Evolutionary conservation across 768 basidiomycete genomes (phyloP).

Genomic region (Boletales sp.): DNA sequence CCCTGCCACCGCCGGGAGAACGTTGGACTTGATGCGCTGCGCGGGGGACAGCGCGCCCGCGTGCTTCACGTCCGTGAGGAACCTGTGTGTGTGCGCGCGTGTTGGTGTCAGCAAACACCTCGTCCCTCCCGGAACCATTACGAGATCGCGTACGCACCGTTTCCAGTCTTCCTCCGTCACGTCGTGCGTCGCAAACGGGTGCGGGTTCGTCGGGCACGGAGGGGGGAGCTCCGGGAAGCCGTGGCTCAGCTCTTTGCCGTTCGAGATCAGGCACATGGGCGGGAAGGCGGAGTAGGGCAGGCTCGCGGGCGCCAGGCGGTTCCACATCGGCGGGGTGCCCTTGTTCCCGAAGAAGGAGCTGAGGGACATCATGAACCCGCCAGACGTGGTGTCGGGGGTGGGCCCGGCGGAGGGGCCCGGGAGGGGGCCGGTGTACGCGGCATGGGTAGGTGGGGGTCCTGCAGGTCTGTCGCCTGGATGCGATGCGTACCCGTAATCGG

Average conservation of each 20-base stretch:
- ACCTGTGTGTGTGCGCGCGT: too few relatives aligned
- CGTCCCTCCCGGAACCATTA: too few relatives aligned
- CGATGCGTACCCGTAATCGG: conserved; percentile 3
- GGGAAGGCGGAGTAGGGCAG: conserved; percentile 23
- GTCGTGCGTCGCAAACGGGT: conserved; percentile 52
- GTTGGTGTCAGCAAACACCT: too few relatives aligned
- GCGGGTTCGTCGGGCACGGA: conserved; percentile 34
- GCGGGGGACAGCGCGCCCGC: conserved; percentile 32
- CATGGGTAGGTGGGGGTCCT: background rate
- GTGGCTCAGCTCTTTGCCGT: conserved; percentile 25
- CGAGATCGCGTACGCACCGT: conserved; percentile 25
- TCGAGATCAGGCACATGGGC: conserved; percentile 29
- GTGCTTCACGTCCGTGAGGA: conserved; percentile 36
- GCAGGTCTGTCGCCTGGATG: background rate
- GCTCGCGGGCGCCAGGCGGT: conserved; percentile 12
- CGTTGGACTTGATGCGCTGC: conserved; percentile 32
- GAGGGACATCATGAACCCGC: background rate
- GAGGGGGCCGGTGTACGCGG: too few relatives aligned
- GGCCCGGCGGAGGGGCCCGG: too few relatives aligned
- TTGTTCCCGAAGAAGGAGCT: conserved; percentile 26
- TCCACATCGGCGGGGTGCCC: conserved; percentile 26
- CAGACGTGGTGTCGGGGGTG: conserved; percentile 9
- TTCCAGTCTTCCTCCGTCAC: conserved; percentile 49
- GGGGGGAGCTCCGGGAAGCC: conserved; percentile 47
- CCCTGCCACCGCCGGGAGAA: conserved; percentile 30